Base-by-base conservation (phyloP, 1,139 yeast genomes). In the Hemisphaericaspora xylanilytica region DNA sequence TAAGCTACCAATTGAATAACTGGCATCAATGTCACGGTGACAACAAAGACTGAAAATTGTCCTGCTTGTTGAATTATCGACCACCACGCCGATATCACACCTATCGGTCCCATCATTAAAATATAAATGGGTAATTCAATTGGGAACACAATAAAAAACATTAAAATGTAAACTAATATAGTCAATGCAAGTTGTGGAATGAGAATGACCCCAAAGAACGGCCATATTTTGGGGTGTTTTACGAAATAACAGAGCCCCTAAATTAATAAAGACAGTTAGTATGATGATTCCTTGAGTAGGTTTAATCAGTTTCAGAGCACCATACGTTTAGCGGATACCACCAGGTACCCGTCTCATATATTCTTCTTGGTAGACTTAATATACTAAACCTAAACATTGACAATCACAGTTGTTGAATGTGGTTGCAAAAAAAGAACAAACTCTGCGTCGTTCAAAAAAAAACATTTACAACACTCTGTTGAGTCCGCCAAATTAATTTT, bases 81-180 rank as follows among this genome's bases (percentile, higher is more conserved):
- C 8, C 75, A 48, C 67, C 81, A 78, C 0, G 84, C 78, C 5
- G 79, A 67, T 6, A 78, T 35, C 1, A 80, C 37, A 1, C 84
- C 81, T 4, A 75, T 57, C 0, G 84, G 78, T 0, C 86, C 81
- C 41, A 74, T 67, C 36, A 79, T 56, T n/a, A 77, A 51, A 4
- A 73, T 47, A 2, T 78, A 70, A 2, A 78, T 40, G 2, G 68
- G 53, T 1, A 78, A 73, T 41, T 73, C 70, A 9, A 72, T 55
- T 0, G 84, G 83, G 49, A 72, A 78, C 13, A 75, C 55, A 24
- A 65, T 51, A 10, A 67, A 37, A 47, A 65, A 70, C 46, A 70
- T 59, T 4, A 66, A 38, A 1, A 64, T 34, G 43, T 78, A 77
- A 0, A 80, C 69, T 4, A 62, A 39, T 11, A 63, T 40, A 2